These are phyloP conservation scores for Meredithiella fracta DNA, from an alignment of 2,329 filamentous ascomycete genomes.

Conservation along the genomic window DNA sequence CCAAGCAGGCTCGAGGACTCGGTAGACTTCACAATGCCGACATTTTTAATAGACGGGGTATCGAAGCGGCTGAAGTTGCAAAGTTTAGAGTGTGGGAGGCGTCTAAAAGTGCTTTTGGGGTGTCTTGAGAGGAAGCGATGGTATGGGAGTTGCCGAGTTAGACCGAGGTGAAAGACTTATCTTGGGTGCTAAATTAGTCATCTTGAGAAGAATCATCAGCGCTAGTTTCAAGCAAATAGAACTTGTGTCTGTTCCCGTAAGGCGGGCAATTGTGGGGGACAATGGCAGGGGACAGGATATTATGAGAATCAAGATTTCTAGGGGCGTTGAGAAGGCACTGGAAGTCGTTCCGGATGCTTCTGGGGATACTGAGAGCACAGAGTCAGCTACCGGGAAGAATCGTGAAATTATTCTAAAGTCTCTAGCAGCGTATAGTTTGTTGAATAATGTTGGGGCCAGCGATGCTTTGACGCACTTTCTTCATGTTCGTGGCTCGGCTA, in stretches of 20 bases:
- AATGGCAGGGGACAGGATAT: constrained; percentile 42
- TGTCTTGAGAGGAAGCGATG: constrained; percentile 28
- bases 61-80: constrained; percentile 23
- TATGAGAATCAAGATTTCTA: constrained; percentile 46
- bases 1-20: constrained; percentile 45
- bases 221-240: constrained; percentile 47
- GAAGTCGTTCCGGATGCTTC: constrained; percentile 38
- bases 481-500: constrained; percentile 50
- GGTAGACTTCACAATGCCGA: constrained; percentile 13
- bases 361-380: constrained; percentile 15
- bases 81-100: constrained; percentile 34
- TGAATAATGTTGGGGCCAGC: constrained; percentile 60
- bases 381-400: constrained; percentile 17
- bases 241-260: constrained; percentile 21
- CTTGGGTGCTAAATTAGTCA: constrained; percentile 52
- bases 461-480: constrained; percentile 71
- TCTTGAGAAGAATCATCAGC: constrained; percentile 57
- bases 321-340: constrained; percentile 53
- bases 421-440: constrained; percentile 67
- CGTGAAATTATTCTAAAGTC: constrained; percentile 48
- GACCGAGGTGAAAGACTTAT: constrained; percentile 35
- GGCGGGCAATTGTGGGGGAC: constrained; percentile 37
- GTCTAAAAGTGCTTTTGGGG: constrained; percentile 34
- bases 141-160: constrained; percentile 17
- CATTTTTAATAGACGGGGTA: constrained; percentile 17